Base-by-base conservation (phyloP, 768 basidiomycete genomes). In the Trametes meyenii region DNA sequence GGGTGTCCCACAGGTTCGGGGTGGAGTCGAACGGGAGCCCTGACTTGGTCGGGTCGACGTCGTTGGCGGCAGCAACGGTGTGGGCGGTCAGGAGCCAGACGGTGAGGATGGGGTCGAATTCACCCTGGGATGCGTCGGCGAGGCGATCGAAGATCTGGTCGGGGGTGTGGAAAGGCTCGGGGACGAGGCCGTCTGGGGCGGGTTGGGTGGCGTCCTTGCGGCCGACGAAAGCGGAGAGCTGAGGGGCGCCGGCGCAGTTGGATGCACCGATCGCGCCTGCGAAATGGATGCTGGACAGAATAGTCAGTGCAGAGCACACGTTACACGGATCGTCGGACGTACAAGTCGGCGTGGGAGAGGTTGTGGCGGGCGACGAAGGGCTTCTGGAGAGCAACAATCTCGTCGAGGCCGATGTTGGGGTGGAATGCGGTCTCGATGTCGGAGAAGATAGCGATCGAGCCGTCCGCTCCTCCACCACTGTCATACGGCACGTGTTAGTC, bases 181-280 rank as follows among this genome's bases (percentile, higher is more conserved):
- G 67, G 21, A 68, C 62, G 29, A 64, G 59, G 13, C 62, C 60
- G 46, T 68, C 67, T n/a, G 65, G 59, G 36, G 67, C 62, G 16
- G 67, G 60, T 17, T 39, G 50, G 26, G 62, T 66, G 10, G 59
- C 57, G 40, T 60, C 51, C 58, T 43, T 44, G 43, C 45, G 52
- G 45, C 78, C 78, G 35, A 74, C 69, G 26, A 77, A 65, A 65
- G 76, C 78, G 51, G 70, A 66, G 5, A 83, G 70, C 19, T 73
- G 74, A 10, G 80, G 80, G n/a, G 78, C 77, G 64, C 80, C 80
- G 3, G 75, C 73, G 60, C 80, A 81, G 54, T 79, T 80, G 40
- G 69, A 66, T 14, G 77, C 69, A 50, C 76, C 77, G 39, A 79
- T 76, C 2, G 80, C 79, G 21, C 59, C 78, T n/a, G 81, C 81